Conservation (phyloP, 2,329 filamentous ascomycete species). For the Fusarium foetens region DNA sequence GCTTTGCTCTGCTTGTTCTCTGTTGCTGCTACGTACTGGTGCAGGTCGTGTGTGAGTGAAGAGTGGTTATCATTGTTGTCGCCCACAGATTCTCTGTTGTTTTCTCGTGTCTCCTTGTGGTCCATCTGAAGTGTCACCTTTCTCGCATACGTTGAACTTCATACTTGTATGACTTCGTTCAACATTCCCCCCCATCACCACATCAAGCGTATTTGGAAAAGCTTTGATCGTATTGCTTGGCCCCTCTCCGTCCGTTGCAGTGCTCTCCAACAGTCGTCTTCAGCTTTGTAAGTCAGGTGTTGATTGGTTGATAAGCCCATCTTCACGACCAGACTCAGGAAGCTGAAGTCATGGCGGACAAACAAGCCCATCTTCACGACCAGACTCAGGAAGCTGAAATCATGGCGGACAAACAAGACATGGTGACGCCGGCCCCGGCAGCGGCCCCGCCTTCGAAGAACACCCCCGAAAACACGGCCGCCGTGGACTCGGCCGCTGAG, state of each 20-base stretch:
- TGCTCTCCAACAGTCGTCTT: not conserved
- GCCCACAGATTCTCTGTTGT: slow-evolving; percentile 1
- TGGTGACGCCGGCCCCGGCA: slow-evolving; percentile 25
- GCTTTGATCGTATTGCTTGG: not conserved
- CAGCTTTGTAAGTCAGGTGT: not conserved
- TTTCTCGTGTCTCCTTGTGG: not conserved
- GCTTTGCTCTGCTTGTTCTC: slow-evolving; percentile 13
- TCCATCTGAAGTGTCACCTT: slow-evolving; percentile 3
- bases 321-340: not conserved
- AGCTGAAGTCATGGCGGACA: slow-evolving; percentile 29
- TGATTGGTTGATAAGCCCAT: not conserved
- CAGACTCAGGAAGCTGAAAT: slow-evolving; percentile 14
- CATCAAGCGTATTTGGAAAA: not conserved
- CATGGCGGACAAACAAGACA: slow-evolving; percentile 33
- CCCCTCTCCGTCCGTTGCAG: not conserved
- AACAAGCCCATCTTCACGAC: slow-evolving; percentile 13
- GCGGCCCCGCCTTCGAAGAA: slow-evolving; percentile 30
- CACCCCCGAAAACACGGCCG: slow-evolving; percentile 31
- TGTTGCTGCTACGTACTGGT: slow-evolving; percentile 25
- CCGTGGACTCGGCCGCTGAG: slow-evolving; percentile 21
- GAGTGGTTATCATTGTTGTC: not conserved
- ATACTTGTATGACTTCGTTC: not conserved
- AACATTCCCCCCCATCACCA: not conserved
- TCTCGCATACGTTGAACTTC: slow-evolving; percentile 5
- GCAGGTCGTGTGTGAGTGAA: slow-evolving; percentile 6